Base-by-base conservation (phyloP, 2,329 filamentous ascomycete species). In the Aspergillus sp. region DNA sequence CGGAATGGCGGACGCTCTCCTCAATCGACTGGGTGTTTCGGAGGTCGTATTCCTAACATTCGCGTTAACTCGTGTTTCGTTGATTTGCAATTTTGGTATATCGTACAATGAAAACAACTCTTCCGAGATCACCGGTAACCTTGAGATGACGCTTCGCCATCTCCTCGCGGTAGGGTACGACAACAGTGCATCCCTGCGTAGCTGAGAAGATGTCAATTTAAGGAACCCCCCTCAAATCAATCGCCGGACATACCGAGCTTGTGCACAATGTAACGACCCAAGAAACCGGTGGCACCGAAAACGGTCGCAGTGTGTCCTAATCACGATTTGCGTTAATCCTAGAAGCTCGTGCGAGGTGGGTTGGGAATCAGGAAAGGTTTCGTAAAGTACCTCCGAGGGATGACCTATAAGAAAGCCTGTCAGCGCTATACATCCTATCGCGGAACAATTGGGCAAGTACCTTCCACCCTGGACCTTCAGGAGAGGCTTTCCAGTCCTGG, bases 131-230 rank as follows among this genome's bases (percentile, higher is more conserved):
- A 78, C 95, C 95, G n/a, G 91, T 84, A 58, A 96, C 87, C 80
- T 98, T 98, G 72, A 99, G 82, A 80, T 98, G 93, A 68, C 95
- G 89, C 84, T 98, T 98, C 68, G 89, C 83, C 93, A 97, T 98
- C 79, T 98, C 95, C 81, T 99, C 95, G 46, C 95, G 89, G 83
- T 86, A 99, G 50, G 95, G 95, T 59, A 98, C 78, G 59, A 99
- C 86, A 41, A 99, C 95, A 40, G 89, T 96, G 78, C 91, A 96
- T 87, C 95, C 95, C 79, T 92, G 87, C 63, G 90, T 88, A 68
- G 95, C 93, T 96, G 70, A 70, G 68, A 49, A 49, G 63, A 63
- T 56, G 66, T 77, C 57, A 71, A 62, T 57, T 46, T 63, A 41
- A 45, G 30, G 41, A 64, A 74, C 83, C 19, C 30, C 41, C 41